These are phyloP conservation scores for Penicillium bialowiezense DNA, from an alignment of 495 filamentous ascomycete species.

Conservation along the genomic window DNA sequence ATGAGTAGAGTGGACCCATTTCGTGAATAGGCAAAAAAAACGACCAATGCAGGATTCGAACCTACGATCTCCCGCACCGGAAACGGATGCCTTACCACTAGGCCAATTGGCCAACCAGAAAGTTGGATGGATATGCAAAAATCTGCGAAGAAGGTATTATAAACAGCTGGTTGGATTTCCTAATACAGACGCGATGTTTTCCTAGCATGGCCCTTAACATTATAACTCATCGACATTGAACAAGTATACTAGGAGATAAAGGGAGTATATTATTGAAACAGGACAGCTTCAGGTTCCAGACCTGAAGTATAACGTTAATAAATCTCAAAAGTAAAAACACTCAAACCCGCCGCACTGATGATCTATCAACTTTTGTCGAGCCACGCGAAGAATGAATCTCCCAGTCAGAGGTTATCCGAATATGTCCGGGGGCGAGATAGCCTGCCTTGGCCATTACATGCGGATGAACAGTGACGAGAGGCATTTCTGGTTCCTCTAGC, in stretches of 20 bases:
- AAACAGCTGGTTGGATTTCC: background rate
- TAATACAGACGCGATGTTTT: too few relatives aligned
- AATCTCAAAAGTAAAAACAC: background rate
- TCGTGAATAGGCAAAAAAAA: too few relatives aligned
- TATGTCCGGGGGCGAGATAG: conserved; percentile 21
- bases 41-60: conserved; percentile 37
- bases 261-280: too few relatives aligned
- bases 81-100: conserved; percentile 35
- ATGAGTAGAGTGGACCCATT: too few relatives aligned
- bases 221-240: too few relatives aligned
- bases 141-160: background rate
- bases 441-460: conserved; percentile 19
- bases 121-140: conserved; percentile 2
- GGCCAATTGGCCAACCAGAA: conserved; percentile 24
- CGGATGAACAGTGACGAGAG: conserved; percentile 17
- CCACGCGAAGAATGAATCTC: conserved; percentile 29
- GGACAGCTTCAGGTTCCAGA: background rate
- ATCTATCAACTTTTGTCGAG: conserved; percentile 17
- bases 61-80: conserved; percentile 33
- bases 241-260: too few relatives aligned
- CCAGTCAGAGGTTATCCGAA: conserved; percentile 28
- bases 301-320: background rate
- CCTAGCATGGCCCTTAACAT: too few relatives aligned
- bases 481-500: conserved; percentile 20
- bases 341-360: background rate